phyloP scores from a whole-genome alignment of 2,329 filamentous ascomycete genomes.

The Fusarium domesticum region DNA sequence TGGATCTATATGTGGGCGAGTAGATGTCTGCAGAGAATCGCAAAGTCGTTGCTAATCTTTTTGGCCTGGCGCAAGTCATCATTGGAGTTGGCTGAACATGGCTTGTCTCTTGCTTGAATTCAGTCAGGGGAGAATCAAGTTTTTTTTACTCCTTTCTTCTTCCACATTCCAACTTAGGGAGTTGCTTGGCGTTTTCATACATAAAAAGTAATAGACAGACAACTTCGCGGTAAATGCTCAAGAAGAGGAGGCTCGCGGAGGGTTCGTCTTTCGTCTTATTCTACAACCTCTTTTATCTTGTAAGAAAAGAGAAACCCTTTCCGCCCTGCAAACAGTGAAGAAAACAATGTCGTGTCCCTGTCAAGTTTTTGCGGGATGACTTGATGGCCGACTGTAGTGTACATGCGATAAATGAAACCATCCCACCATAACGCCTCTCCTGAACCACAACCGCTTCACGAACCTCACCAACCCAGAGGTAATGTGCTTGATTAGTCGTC shows the following conservation, averaged over 20 bases:
- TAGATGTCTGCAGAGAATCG: slow-evolving; percentile 16
- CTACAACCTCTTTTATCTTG: not conserved
- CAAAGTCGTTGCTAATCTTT: not conserved
- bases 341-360: too few species aligned
- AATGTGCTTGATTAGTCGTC: slow-evolving; percentile 27
- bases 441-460: slow-evolving; percentile 6
- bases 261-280: slow-evolving; percentile 5
- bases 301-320: not conserved
- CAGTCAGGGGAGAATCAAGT: too few species aligned
- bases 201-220: slow-evolving; percentile 25
- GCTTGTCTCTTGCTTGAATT: too few species aligned
- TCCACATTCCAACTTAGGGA: slow-evolving; percentile 2
- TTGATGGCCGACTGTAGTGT: not conserved
- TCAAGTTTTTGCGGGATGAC: too few species aligned
- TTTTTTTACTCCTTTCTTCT: too few species aligned
- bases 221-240: slow-evolving; percentile 19
- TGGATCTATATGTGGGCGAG: slow-evolving; percentile 71
- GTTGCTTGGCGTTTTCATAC: slow-evolving; percentile 9
- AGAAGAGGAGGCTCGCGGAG: slow-evolving; percentile 10
- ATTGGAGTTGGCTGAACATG: too few species aligned
- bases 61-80: slow-evolving; percentile 1
- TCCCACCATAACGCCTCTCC: slow-evolving; percentile 27
- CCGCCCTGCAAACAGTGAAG: not conserved
- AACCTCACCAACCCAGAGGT: not conserved
- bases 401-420: slow-evolving; percentile 14